A percentile compares a stretch with the other conserved stretches of the same genome.
Evolutionary conservation across 208 protist genomes (phyloP).

Genomic region (Polymyxa betae): DNA sequence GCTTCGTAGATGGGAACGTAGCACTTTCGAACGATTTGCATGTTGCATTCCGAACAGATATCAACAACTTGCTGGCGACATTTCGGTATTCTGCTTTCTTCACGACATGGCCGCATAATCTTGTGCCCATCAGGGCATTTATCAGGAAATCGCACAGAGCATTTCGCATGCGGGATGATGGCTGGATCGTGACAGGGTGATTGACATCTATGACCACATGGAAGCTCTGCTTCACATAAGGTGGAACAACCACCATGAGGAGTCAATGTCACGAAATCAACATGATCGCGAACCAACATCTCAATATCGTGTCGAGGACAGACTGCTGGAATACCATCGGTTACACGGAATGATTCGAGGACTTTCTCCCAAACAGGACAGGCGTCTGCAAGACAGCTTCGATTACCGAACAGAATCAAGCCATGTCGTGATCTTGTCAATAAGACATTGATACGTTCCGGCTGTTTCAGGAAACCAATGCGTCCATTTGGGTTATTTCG

Average conservation of each 20-base stretch:
- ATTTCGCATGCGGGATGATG: not conserved
- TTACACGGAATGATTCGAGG: not conserved
- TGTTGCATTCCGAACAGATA: not conserved
- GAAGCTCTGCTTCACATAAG: not conserved
- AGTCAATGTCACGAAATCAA: not conserved
- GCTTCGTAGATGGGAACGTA: not conserved
- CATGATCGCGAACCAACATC: not conserved
- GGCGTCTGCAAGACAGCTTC: not conserved
- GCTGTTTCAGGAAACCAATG: slow-evolving; percentile 9
- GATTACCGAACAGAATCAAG: not conserved
- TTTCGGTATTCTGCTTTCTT: no score
- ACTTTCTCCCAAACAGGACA: not conserved
- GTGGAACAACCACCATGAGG: not conserved
- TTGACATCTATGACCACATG: not conserved
- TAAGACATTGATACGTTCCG: slow-evolving; percentile 1
- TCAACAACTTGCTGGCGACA: not conserved
- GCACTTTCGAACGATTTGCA: not conserved
- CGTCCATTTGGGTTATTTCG: not conserved
- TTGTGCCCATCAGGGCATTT: not conserved
- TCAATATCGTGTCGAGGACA: not conserved
- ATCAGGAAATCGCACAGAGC: not conserved
- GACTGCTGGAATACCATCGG: not conserved
- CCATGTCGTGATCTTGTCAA: not conserved
- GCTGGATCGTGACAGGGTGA: not conserved
- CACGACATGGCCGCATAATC: no score